phyloP scores from a whole-genome alignment of 768 basidiomycete species.

The Trametes sanguinea region DNA sequence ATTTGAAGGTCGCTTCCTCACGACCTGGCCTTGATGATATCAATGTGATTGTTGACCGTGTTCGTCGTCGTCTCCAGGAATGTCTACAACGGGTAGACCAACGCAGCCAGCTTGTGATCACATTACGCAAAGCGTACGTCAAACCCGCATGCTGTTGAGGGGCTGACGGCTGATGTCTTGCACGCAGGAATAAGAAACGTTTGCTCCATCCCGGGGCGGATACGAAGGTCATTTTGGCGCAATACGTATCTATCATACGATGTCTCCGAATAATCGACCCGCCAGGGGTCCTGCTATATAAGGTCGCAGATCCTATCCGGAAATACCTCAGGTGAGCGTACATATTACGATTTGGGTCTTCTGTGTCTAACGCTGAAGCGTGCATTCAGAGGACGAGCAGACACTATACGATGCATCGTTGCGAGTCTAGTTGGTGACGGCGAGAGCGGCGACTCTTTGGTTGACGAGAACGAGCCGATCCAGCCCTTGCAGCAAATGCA shows the following conservation, averaged over 20 bases:
- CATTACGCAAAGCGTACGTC: slow-evolving; percentile 77
- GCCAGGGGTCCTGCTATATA: slow-evolving; percentile 87
- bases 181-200: slow-evolving; percentile 73
- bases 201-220: slow-evolving; percentile 95
- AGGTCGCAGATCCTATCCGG: slow-evolving; percentile 91
- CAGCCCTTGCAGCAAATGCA: slow-evolving; percentile 74
- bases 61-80: slow-evolving; percentile 46
- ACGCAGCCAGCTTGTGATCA: slow-evolving; percentile 70
- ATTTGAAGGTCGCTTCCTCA: slow-evolving; percentile 63
- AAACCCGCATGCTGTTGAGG: no score
- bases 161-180: background rate
- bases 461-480: slow-evolving; percentile 83
- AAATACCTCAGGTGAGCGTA: slow-evolving; percentile 73
- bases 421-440: slow-evolving; percentile 86
- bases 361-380: background rate
- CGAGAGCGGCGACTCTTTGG: slow-evolving; percentile 75
- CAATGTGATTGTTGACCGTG: background rate
- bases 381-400: slow-evolving; percentile 68
- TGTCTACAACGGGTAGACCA: slow-evolving; percentile 82
- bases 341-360: background rate
- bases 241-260: slow-evolving; percentile 92
- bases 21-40: slow-evolving; percentile 4
- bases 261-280: slow-evolving; percentile 91
- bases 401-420: slow-evolving; percentile 94
- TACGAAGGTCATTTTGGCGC: slow-evolving; percentile 84